Evolutionary conservation across 139 green algal genomes (phyloP).

Genomic region (Auxenochlorella protothecoides): DNA sequence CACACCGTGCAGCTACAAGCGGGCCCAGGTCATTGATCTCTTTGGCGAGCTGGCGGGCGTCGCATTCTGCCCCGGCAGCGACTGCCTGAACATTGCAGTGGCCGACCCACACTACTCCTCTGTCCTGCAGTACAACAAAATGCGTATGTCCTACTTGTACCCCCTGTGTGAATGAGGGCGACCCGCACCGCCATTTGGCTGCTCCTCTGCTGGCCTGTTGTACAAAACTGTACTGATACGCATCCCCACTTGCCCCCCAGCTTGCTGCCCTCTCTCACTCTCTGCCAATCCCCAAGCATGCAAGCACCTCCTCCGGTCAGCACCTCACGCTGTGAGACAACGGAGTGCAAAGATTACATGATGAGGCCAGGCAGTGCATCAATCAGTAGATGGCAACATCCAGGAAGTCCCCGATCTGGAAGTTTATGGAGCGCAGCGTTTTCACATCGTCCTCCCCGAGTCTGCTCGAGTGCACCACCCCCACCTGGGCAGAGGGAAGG

Average conservation of each 20-base stretch:
- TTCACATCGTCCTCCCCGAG: conserved; percentile 65
- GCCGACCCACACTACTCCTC: conserved; percentile 21
- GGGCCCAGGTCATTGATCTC: conserved; percentile 63
- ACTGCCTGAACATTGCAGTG: conserved; percentile 22
- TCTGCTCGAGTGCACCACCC: conserved; percentile 33
- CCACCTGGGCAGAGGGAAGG: conserved; percentile 37
- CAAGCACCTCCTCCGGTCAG: too few species aligned
- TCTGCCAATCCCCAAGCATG: too few species aligned
- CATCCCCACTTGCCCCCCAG: too few species aligned
- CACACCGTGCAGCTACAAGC: conserved; percentile 23
- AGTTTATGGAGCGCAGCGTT: conserved; percentile 63
- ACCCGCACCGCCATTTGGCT: too few species aligned
- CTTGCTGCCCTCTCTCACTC: too few species aligned
- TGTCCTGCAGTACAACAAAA: conserved; percentile 15
- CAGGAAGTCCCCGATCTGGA: conserved; percentile 55
- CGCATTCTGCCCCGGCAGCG: conserved; percentile 26
- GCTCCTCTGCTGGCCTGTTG: too few species aligned
- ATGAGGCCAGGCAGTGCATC: too few species aligned
- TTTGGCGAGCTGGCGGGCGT: conserved; percentile 58
- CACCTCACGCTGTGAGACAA: too few species aligned
- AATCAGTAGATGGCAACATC: conserved; percentile 12
- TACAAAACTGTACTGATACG: too few species aligned
- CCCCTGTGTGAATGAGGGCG: too few species aligned
- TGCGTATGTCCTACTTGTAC: too few species aligned
- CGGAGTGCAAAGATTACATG: too few species aligned